Conservation (phyloP, 345 rosid genomes). For the Salix suchowensis region DNA sequence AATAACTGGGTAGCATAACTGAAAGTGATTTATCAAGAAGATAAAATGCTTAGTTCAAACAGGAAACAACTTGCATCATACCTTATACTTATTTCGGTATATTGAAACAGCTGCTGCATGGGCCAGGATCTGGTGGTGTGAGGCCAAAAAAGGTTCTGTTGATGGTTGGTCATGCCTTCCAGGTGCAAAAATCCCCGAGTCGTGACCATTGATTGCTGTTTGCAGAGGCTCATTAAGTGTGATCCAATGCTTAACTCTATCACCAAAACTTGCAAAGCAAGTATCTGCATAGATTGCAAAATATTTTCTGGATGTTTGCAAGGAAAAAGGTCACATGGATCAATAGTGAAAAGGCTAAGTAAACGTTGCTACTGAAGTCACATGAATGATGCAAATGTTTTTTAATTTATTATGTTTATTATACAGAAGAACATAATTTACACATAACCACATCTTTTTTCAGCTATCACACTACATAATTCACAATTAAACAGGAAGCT, state of each 20-base stretch:
- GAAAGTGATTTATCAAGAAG: not conserved
- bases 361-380: not conserved
- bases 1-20: not conserved
- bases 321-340: constrained; percentile 12
- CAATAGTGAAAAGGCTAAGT: not conserved
- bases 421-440: not conserved
- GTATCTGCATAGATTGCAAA: constrained; percentile 46
- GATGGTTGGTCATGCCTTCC: constrained; percentile 16
- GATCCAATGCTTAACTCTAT: constrained; percentile 31
- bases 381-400: no score
- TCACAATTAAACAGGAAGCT: not conserved
- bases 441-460: not conserved
- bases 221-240: constrained; percentile 29
- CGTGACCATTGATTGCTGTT: constrained; percentile 20
- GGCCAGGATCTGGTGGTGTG: constrained; percentile 31
- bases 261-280: constrained; percentile 29
- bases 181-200: constrained; percentile 23
- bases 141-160: constrained; percentile 21
- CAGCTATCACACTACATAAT: not conserved
- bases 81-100: constrained; percentile 25
- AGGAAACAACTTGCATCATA: not conserved
- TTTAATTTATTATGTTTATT: not conserved
- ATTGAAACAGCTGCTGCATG: constrained; percentile 25
- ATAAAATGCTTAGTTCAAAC: not conserved
- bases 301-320: constrained; percentile 56